Percentiles rank a stretch among this genome's conserved stretches.
These are phyloP conservation scores for Mycosphaerella sp. DNA, from an alignment of 2,329 filamentous ascomycete species.

Conservation along the genomic window DNA sequence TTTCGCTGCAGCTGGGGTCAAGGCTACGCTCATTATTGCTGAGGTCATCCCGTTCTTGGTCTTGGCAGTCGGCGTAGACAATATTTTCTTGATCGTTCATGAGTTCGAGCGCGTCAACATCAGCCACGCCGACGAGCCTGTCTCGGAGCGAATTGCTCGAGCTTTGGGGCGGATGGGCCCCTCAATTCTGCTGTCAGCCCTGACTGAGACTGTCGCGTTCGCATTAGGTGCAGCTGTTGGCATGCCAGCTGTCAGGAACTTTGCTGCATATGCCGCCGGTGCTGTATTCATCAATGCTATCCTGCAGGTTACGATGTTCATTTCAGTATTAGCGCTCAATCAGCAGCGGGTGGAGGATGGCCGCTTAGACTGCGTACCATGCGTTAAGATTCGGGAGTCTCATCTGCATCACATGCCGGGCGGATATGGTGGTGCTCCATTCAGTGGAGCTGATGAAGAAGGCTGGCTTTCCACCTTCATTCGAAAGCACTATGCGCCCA, in stretches of 20 bases:
- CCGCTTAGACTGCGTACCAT: conserved; percentile 88
- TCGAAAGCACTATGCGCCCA: conserved; percentile 79
- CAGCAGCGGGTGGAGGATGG: conserved; percentile 84
- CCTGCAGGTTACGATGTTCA: conserved; percentile 95
- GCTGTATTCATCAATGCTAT: conserved; percentile 95
- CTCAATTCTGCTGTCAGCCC: conserved; percentile 90
- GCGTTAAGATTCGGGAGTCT: conserved; percentile 71
- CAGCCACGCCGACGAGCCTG: conserved; percentile 80
- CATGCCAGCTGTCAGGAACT: conserved; percentile 97
- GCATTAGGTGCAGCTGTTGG: conserved; percentile 87
- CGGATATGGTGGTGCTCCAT: conserved; percentile 56
- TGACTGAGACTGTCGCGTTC: conserved; percentile 90
- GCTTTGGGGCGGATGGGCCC: conserved; percentile 95
- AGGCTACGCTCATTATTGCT: conserved; percentile 94
- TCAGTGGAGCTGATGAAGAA: conserved; percentile 71
- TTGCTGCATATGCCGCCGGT: conserved; percentile 91
- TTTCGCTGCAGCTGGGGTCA: conserved; percentile 86
- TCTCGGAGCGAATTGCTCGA: conserved; percentile 78
- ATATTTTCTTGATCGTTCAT: conserved; percentile 97
- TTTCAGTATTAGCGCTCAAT: conserved; percentile 85
- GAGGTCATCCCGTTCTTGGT: conserved; percentile 98
- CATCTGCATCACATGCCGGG: conserved; percentile 61
- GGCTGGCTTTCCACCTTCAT: conserved; percentile 80
- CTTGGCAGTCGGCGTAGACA: conserved; percentile 92
- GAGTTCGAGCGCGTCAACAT: conserved; percentile 94